Conservation (phyloP, 495 filamentous ascomycete genomes). For the Penicillium macrosclerotiorum region DNA sequence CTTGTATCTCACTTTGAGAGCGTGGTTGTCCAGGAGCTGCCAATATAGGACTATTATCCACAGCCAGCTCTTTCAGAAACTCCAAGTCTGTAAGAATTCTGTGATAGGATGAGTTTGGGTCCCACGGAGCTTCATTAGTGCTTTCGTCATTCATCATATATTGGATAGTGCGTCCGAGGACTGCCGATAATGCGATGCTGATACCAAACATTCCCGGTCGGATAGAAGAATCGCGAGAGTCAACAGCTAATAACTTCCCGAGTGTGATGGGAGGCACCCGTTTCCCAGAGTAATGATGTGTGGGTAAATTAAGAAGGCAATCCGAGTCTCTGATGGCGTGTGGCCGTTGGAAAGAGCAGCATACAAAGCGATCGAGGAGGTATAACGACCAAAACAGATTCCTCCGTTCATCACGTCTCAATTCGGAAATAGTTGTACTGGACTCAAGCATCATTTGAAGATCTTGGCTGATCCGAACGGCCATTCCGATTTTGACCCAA, state of each 20-base stretch:
- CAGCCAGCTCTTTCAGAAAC: constrained; percentile 20
- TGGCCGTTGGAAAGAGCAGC: constrained; percentile 26
- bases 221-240: constrained; percentile 1
- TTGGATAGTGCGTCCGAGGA: constrained; percentile 23
- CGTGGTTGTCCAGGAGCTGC: constrained; percentile 6
- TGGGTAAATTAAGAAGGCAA: constrained; percentile 24
- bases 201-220: constrained; percentile 15
- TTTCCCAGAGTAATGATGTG: constrained; percentile 3
- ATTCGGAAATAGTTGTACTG: constrained; percentile 4
- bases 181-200: constrained; percentile 14
- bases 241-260: constrained; percentile 9
- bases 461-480: constrained; percentile 30
- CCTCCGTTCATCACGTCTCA: constrained; percentile 29
- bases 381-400: constrained; percentile 36
- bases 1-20: constrained; percentile 1
- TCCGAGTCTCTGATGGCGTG: constrained; percentile 24
- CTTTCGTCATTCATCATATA: constrained; percentile 22
- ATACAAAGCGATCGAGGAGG: constrained; percentile 31
- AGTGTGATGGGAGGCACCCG: neutral
- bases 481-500: constrained; percentile 35
- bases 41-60: constrained; percentile 11
- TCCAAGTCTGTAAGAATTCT: constrained; percentile 19
- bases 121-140: constrained; percentile 18
- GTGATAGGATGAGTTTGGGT: constrained; percentile 17
- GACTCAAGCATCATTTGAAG: constrained; percentile 31